Percentiles rank a stretch among this genome's conserved stretches.
phyloP scores from a whole-genome alignment of 2,329 filamentous ascomycete genomes.

The Neofusicoccum cordaticola region DNA sequence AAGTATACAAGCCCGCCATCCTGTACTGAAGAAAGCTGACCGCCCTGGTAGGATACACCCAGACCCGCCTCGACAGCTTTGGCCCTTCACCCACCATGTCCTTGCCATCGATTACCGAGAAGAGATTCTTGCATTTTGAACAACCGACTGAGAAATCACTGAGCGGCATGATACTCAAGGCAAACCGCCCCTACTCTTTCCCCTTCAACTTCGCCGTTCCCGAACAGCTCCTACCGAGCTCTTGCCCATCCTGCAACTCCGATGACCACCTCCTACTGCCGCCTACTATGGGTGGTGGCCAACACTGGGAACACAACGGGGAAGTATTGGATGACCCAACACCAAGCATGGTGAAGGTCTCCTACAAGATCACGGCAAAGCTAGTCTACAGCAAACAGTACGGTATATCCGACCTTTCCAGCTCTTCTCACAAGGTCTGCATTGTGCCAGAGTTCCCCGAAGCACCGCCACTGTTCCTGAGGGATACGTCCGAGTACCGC shows the following conservation, averaged over 20 bases:
- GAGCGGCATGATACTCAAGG: background rate
- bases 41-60: background rate
- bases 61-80: background rate
- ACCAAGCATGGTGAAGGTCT: background rate
- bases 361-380: background rate
- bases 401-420: no score
- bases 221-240: background rate
- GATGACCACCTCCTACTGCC: background rate
- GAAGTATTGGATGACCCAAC: background rate
- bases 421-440: background rate
- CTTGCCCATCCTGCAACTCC: background rate
- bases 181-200: background rate
- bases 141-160: background rate
- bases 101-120: background rate
- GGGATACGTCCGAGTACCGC: background rate
- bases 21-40: background rate
- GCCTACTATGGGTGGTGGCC: background rate
- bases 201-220: background rate
- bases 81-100: background rate
- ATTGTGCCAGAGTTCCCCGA: background rate
- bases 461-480: background rate
- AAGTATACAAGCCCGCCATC: background rate
- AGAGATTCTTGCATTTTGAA: background rate
- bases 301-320: background rate
- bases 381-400: background rate